Evolutionary conservation across 371 early-diverging fungal genomes (phyloP).

Genomic region (Cokeromyces recurvatus): DNA sequence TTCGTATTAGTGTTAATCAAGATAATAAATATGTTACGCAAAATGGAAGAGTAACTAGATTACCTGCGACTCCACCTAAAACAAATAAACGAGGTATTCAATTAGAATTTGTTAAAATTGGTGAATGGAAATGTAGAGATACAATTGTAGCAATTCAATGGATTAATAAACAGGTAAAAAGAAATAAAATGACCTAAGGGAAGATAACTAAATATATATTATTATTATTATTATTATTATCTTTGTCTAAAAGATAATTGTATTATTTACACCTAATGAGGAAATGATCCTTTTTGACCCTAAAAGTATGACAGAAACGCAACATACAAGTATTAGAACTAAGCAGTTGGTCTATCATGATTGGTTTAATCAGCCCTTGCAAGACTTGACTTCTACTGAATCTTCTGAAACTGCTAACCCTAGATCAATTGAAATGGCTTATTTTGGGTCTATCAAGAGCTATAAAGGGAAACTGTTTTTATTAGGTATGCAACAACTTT

Average conservation of each 20-base stretch:
- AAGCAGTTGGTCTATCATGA: conserved; percentile 67
- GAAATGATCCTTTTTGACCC: conserved; percentile 70
- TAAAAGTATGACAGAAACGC: conserved; percentile 55
- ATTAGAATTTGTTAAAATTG: conserved; percentile 53
- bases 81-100: conserved; percentile 26
- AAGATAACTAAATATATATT: too few species aligned
- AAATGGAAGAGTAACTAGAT: conserved; percentile 4
- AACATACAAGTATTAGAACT: conserved; percentile 50
- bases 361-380: conserved; percentile 47
- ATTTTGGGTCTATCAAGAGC: conserved; percentile 60
- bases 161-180: conserved; percentile 65
- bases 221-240: too few species aligned
- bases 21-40: background rate
- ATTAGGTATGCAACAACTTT: conserved; percentile 59
- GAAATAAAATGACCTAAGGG: too few species aligned
- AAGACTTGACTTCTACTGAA: conserved; percentile 15
- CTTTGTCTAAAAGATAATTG: too few species aligned
- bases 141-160: conserved; percentile 74
- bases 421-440: conserved; percentile 62
- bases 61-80: conserved; percentile 2
- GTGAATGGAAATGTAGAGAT: conserved; percentile 58
- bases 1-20: conserved; percentile 38
- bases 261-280: conserved; percentile 61
- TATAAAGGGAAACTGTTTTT: conserved; percentile 69
- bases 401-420: conserved; percentile 9